These are phyloP conservation scores for Sporothrix brunneoviolacea DNA, from an alignment of 2,329 filamentous ascomycete genomes.

Conservation along the genomic window DNA sequence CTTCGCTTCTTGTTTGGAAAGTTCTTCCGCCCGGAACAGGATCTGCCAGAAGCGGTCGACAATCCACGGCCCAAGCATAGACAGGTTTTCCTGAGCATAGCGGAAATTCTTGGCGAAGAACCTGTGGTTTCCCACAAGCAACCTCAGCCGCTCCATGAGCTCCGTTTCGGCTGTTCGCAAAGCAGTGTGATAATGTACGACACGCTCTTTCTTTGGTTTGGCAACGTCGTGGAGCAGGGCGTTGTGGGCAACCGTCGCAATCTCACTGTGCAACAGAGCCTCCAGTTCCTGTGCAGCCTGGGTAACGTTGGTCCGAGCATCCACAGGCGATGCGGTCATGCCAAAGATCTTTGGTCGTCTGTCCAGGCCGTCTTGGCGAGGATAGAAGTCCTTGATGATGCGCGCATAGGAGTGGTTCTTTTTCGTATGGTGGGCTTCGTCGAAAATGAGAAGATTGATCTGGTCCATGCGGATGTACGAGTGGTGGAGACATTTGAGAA, in stretches of 20 bases:
- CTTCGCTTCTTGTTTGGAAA: constrained; percentile 53
- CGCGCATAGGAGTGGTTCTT: constrained; percentile 85
- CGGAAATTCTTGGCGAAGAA: constrained; percentile 51
- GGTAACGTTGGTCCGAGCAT: constrained; percentile 67
- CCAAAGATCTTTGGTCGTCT: constrained; percentile 74
- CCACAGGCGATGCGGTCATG: constrained; percentile 95
- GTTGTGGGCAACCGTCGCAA: constrained; percentile 62
- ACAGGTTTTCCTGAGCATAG: constrained; percentile 53
- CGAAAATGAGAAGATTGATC: constrained; percentile 88
- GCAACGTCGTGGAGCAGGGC: constrained; percentile 51
- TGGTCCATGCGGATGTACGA: constrained; percentile 73
- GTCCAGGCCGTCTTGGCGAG: constrained; percentile 35
- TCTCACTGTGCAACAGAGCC: constrained; percentile 68
- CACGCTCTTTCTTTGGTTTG: constrained; percentile 52
- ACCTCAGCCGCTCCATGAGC: constrained; percentile 53
- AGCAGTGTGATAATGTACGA: constrained; percentile 47
- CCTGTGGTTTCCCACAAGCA: constrained; percentile 32
- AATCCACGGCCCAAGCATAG: constrained; percentile 74
- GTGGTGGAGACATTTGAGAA: constrained; percentile 70
- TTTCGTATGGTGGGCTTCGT: constrained; percentile 95
- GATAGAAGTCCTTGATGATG: constrained; percentile 84
- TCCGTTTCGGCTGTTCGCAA: constrained; percentile 52
- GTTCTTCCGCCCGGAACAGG: constrained; percentile 56
- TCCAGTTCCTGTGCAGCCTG: constrained; percentile 70
- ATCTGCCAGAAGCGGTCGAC: constrained; percentile 76